These are phyloP conservation scores for Typha latifolia DNA, from an alignment of 176 grass and related monocot genomes.

Conservation along the genomic window DNA sequence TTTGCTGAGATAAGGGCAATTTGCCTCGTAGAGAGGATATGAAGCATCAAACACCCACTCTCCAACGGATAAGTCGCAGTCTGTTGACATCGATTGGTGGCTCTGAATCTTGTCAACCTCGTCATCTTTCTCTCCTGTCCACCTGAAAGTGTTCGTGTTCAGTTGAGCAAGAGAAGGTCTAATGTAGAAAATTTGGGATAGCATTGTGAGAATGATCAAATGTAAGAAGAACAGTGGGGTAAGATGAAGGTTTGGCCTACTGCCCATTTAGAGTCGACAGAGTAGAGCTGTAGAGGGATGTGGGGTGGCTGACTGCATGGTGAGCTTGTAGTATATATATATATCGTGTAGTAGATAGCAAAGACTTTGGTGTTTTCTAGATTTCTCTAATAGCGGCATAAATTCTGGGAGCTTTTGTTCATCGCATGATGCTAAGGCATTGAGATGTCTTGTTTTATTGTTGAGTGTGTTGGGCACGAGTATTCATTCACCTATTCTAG, in stretches of 20 bases:
- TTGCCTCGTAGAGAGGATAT: constrained; percentile 29
- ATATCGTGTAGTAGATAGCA: neutral
- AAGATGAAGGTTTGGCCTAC: neutral
- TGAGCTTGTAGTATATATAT: neutral
- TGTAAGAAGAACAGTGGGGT: neutral
- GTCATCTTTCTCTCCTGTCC: constrained; percentile 17
- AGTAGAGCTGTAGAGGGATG: neutral
- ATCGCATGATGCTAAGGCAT: neutral
- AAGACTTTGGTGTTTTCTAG: neutral
- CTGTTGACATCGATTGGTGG: constrained; percentile 4
- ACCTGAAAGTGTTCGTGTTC: constrained; percentile 11
- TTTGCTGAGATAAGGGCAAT: constrained; percentile 31
- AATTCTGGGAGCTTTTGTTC: neutral
- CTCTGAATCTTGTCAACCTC: constrained; percentile 15
- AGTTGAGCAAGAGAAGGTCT: constrained; percentile 9
- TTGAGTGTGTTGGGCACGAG: neutral
- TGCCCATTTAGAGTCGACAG: constrained; percentile 2
- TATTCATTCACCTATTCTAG: neutral
- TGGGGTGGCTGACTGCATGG: neutral
- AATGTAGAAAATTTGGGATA: constrained; percentile 6
- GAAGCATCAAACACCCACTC: constrained; percentile 38
- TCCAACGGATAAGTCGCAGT: constrained; percentile 24
- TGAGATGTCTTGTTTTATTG: neutral
- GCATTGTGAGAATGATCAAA: constrained; percentile 9
- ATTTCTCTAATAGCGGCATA: neutral